Base-by-base conservation (phyloP, 129 eudicot genomes). In the Pittosporum tobira region DNA sequence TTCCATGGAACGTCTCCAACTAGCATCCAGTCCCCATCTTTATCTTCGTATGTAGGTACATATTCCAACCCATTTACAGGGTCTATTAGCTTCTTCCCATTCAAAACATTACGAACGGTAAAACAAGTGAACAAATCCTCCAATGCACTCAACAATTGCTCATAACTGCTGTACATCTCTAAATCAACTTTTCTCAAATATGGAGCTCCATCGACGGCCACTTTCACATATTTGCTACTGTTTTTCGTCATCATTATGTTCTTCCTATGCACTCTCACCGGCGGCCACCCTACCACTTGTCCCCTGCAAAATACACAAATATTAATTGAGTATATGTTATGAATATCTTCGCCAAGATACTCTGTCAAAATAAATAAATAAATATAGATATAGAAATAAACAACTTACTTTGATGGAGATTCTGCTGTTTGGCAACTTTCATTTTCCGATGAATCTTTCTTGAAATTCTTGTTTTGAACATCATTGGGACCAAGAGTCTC, bases 1-100 rank as follows among this genome's bases (percentile, higher is more conserved):
- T 84, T 77, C 97, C 97, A 88, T 63, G 97, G 97, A 73, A 88
- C 96, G 75, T 88, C 96, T 16, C 96, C 96, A 62, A 83, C 79
- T 44, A 87, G 51, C 88, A 87, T 83, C 96, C 94, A 88, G 44
- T 88, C 97, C 43, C 97, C 97, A 36, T 88, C 97, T 69, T 71
- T 85, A 55, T 89, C 97, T 73, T 89, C 97, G 60, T 85, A 89
- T 5, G 97, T 81, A 1, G 97, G 88, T 64, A 85, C 85, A 65
- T 85, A 89, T 31, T 82, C 94, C 29, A 63, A 19, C 5, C 94
- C 86, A 64, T 89, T 81, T 11, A 76, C 56, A 20, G 66, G 61
- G 61, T 89, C 97, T 74, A 84, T 44, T 10, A 88, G 70, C 60
- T 79, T 88, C 62, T 54, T 78, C 69, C 79, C 79, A 37, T 74